Percentiles rank a stretch among this genome's conserved stretches.
Evolutionary conservation across 2,329 filamentous ascomycete species (phyloP).

Genomic region (Ophiostoma ips): DNA sequence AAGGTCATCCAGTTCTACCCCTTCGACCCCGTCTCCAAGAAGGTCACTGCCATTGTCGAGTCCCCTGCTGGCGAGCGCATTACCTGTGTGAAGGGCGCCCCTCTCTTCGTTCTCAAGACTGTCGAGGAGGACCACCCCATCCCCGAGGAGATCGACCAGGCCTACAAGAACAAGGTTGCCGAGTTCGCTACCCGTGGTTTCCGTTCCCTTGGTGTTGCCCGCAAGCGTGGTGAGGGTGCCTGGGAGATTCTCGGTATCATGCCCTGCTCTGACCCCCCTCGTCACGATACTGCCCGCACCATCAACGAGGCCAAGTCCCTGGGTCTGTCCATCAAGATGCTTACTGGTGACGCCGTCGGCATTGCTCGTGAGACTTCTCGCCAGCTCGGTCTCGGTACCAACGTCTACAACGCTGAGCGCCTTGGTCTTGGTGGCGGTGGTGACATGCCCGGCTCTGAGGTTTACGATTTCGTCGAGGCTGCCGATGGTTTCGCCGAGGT

Average conservation of each 20-base stretch:
- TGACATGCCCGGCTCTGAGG: slow-evolving; percentile 86
- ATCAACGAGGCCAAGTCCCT: slow-evolving; percentile 81
- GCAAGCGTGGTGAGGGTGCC: slow-evolving; percentile 65
- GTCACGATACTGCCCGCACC: slow-evolving; percentile 80
- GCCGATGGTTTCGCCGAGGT: slow-evolving; percentile 92
- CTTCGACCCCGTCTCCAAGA: slow-evolving; percentile 89
- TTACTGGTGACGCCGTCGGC: slow-evolving; percentile 87
- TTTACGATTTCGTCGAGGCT: slow-evolving; percentile 91
- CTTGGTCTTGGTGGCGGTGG: slow-evolving; percentile 81
- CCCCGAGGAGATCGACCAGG: slow-evolving; percentile 60
- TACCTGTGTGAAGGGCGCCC: slow-evolving; percentile 81
- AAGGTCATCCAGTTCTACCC: slow-evolving; percentile 73
- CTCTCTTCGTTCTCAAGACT: slow-evolving; percentile 74
- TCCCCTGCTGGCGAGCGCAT: slow-evolving; percentile 74
- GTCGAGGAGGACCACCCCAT: slow-evolving; percentile 76
- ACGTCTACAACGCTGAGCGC: slow-evolving; percentile 86
- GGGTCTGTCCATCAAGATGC: slow-evolving; percentile 87
- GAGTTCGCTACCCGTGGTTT: slow-evolving; percentile 90
- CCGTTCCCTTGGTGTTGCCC: slow-evolving; percentile 84
- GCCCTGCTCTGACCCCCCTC: slow-evolving; percentile 84
- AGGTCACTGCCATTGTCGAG: slow-evolving; percentile 72
- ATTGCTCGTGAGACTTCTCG: slow-evolving; percentile 86
- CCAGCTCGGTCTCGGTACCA: slow-evolving; percentile 81
- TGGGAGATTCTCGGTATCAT: slow-evolving; percentile 95
- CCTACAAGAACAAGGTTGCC: slow-evolving; percentile 84